Evolutionary conservation across 2,329 filamentous ascomycete species (phyloP).

Genomic region (Fusarium subglutinans): DNA sequence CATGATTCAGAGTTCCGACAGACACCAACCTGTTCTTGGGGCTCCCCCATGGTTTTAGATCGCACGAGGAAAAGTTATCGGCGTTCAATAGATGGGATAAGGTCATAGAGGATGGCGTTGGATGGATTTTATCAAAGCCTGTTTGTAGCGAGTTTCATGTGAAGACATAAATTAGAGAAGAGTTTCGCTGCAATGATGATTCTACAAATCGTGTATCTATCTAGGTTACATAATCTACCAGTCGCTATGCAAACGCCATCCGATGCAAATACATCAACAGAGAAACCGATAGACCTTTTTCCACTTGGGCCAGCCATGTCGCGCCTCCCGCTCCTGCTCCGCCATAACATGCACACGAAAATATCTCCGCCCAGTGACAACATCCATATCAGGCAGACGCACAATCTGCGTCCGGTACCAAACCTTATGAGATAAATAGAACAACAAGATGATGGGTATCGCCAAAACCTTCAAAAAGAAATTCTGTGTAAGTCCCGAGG

Average conservation of each 20-base stretch:
- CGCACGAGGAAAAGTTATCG: background rate
- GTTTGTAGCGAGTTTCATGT: background rate
- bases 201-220: rapidly evolving
- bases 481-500: slow-evolving; percentile 60
- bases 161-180: background rate
- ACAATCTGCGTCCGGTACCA: slow-evolving; percentile 76
- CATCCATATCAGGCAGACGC: slow-evolving; percentile 78
- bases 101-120: background rate
- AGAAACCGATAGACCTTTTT: slow-evolving; percentile 79
- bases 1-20: background rate
- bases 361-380: slow-evolving; percentile 85
- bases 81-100: background rate
- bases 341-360: slow-evolving; percentile 81
- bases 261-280: slow-evolving; percentile 57
- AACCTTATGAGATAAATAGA: slow-evolving; percentile 80
- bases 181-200: background rate
- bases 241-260: background rate
- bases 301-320: slow-evolving; percentile 76
- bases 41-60: background rate
- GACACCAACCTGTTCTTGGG: background rate
- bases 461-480: slow-evolving; percentile 81
- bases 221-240: rapidly evolving
- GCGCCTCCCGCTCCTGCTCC: slow-evolving; percentile 81
- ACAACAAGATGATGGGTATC: slow-evolving; percentile 72
- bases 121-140: background rate